Evolutionary conservation across 371 early-diverging fungal genomes (phyloP).

Genomic region (Neoconidiobolus thromboides): DNA sequence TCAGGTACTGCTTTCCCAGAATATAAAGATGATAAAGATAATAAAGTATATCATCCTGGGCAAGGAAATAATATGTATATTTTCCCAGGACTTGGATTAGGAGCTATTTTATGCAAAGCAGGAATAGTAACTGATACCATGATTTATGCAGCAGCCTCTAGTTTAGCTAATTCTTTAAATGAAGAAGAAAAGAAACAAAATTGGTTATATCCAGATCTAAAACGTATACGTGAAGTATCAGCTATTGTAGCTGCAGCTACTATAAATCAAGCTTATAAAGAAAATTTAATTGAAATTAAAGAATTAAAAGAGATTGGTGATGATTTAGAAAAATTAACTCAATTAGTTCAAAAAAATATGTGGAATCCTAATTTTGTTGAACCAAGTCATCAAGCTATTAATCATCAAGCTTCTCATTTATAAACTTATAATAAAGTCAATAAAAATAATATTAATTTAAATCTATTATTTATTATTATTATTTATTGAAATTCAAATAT

Average conservation of each 20-base stretch:
- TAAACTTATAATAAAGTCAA: too few species aligned
- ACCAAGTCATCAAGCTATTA: too few species aligned
- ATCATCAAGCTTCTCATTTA: too few species aligned
- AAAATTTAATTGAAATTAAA: conserved; percentile 24
- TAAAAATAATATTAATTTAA: too few species aligned
- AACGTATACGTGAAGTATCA: conserved; percentile 64
- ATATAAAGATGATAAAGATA: conserved; percentile 33
- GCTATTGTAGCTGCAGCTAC: conserved; percentile 62
- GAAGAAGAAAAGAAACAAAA: conserved; percentile 38
- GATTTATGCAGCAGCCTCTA: conserved; percentile 57
- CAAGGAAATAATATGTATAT: conserved; percentile 90
- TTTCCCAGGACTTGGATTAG: conserved; percentile 81
- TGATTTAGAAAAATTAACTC: conserved; percentile 10
- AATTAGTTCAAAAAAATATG: conserved; percentile 23
- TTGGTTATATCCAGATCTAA: conserved; percentile 58
- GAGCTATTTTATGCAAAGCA: conserved; percentile 50
- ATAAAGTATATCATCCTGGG: conserved; percentile 37
- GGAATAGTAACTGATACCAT: conserved; percentile 50
- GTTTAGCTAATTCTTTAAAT: conserved; percentile 57
- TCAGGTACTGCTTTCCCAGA: conserved; percentile 84
- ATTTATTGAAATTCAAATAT: too few species aligned
- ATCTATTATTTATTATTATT: too few species aligned
- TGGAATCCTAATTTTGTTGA: conserved; percentile 14
- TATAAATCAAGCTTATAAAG: conserved; percentile 36
- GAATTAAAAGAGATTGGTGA: conserved; percentile 16